Conservation (phyloP, 2,329 filamentous ascomycete species). For the Penicillium sp. region DNA sequence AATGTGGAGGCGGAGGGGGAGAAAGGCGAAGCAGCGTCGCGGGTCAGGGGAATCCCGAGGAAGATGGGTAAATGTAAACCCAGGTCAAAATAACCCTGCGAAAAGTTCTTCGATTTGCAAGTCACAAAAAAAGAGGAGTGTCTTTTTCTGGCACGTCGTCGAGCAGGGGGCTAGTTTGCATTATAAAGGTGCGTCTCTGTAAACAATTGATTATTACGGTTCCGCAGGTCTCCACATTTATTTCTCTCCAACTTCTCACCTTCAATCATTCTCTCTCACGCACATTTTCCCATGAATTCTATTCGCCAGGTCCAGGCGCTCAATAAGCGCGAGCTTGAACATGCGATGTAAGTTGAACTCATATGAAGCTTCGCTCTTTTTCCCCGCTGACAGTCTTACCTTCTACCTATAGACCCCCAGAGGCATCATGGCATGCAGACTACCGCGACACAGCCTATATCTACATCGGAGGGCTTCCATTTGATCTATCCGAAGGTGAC, state of each 20-base stretch:
- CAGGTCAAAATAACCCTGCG: not conserved
- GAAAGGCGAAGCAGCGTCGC: constrained; percentile 20
- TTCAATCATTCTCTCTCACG: constrained; percentile 7
- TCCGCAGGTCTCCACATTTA: constrained; percentile 25
- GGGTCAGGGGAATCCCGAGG: constrained; percentile 34
- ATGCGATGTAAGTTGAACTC: constrained; percentile 64
- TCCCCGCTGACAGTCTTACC: constrained; percentile 10
- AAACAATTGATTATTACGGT: constrained; percentile 29
- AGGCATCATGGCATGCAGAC: constrained; percentile 94
- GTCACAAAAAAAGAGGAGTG: not conserved
- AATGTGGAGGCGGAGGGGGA: constrained; percentile 8
- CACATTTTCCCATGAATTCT: constrained; percentile 70
- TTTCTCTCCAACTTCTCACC: constrained; percentile 11
- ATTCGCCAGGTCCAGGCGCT: constrained; percentile 89
- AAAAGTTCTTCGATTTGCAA: not conserved
- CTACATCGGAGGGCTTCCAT: constrained; percentile 92
- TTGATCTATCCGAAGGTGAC: constrained; percentile 91
- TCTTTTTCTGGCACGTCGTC: constrained; percentile 9
- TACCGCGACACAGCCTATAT: constrained; percentile 97
- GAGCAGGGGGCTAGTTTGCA: constrained; percentile 15
- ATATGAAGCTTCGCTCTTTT: constrained; percentile 4
- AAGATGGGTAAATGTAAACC: constrained; percentile 6
- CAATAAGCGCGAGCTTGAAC: constrained; percentile 91
- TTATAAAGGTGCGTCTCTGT: constrained; percentile 13
- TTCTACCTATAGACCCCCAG: constrained; percentile 59